Percentiles rank a stretch among this genome's conserved stretches.
phyloP scores from a whole-genome alignment of 163 green algal species.

The Prototheca wickerhamii region DNA sequence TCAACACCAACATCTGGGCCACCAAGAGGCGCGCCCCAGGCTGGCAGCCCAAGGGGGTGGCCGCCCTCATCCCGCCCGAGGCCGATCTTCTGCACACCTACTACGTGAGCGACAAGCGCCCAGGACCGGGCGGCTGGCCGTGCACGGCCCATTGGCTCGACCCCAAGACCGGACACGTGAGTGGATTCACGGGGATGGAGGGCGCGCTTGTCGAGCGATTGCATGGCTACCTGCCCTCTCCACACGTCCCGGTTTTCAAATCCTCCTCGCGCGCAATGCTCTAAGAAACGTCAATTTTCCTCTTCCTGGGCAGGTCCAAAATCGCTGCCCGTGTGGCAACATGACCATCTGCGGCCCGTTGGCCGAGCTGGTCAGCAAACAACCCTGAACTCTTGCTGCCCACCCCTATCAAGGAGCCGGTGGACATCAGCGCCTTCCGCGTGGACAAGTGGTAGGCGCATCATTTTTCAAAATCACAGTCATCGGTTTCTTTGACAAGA shows the following conservation, averaged over 20 bases:
- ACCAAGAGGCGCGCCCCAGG: neutral
- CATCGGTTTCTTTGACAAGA: too few species aligned
- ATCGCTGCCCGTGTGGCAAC: conserved; percentile 27
- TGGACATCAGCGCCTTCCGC: conserved; percentile 5
- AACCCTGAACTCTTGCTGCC: neutral
- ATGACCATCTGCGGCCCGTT: conserved; percentile 15
- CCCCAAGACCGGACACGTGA: conserved; percentile 2
- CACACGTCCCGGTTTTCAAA: too few species aligned
- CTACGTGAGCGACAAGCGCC: neutral
- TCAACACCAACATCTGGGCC: conserved; percentile 64
- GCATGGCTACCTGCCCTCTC: too few species aligned
- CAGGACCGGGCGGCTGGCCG: neutral
- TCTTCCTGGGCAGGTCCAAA: conserved; percentile 16
- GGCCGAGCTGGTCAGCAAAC: neutral
- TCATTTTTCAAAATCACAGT: too few species aligned
- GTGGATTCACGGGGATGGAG: too few species aligned
- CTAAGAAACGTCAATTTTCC: neutral
- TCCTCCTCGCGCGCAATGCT: neutral
- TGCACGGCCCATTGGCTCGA: neutral
- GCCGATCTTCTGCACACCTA: neutral
- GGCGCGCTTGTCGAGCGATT: too few species aligned
- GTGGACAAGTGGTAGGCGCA: neutral
- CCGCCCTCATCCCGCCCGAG: neutral
- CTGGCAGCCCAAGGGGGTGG: neutral
- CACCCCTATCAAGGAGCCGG: neutral